Evolutionary conservation across 352 stramenopile species (phyloP).

Genomic region (Stramenopiles sp.): DNA sequence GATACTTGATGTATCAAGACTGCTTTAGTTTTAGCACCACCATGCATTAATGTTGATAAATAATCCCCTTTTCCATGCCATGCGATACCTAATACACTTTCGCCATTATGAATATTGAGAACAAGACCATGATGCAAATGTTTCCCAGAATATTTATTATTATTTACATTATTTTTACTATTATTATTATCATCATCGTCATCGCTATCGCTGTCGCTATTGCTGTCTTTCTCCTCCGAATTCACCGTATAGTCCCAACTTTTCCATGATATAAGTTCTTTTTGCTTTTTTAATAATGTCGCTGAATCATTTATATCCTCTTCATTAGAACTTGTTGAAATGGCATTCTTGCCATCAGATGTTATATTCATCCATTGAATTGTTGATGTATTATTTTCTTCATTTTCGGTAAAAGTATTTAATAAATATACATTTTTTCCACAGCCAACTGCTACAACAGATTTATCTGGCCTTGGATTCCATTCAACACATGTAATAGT

Average conservation of each 20-base stretch:
- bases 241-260: neutral
- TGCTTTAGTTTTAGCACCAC: conserved; percentile 47
- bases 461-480: neutral
- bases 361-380: neutral
- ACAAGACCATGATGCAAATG: neutral
- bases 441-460: neutral
- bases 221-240: too few species aligned
- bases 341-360: neutral
- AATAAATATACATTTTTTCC: neutral
- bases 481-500: neutral
- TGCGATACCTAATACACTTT: conserved; percentile 61
- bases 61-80: conserved; percentile 99
- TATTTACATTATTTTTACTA: neutral
- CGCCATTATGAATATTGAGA: conserved; percentile 16
- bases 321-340: neutral
- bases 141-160: neutral
- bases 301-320: neutral
- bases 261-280: neutral
- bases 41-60: conserved; percentile 72
- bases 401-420: neutral
- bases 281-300: neutral
- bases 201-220: too few species aligned
- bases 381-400: neutral
- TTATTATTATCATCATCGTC: neutral
- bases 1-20: conserved; percentile 96